phyloP scores from a whole-genome alignment of 768 basidiomycete species.

The Neoboletus brunneissimus region DNA sequence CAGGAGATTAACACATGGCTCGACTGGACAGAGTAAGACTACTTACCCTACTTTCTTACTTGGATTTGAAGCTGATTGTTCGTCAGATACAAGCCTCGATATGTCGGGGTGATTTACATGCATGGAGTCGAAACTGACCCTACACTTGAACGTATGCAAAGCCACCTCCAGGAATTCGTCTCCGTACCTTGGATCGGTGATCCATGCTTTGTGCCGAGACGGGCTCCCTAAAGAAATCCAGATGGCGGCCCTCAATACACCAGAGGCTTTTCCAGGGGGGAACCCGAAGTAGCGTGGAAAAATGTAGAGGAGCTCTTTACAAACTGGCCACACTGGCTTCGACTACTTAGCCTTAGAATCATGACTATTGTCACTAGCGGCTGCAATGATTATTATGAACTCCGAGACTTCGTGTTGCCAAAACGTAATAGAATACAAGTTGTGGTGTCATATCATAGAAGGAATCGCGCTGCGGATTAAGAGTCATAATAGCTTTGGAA shows the following conservation, averaged over 20 bases:
- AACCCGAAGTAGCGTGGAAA: slow-evolving; percentile 11
- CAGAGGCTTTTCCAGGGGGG: slow-evolving; percentile 5
- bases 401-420: not conserved
- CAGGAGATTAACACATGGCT: slow-evolving; percentile 7
- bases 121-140: slow-evolving; percentile 20
- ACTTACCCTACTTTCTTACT: not conserved
- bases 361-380: not conserved
- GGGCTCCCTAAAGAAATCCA: not conserved
- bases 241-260: slow-evolving; percentile 5
- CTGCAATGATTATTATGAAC: not conserved
- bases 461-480: not conserved
- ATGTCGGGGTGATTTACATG: slow-evolving; percentile 17
- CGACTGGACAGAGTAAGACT: not conserved
- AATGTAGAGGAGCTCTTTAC: slow-evolving; percentile 11
- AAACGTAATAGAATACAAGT: not conserved
- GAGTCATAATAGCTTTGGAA: not conserved
- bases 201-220: not conserved
- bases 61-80: not conserved
- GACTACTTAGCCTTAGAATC: not conserved
- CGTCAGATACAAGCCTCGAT: slow-evolving; percentile 3
- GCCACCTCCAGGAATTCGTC: slow-evolving; percentile 7
- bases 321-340: not conserved
- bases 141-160: not conserved
- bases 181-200: not conserved
- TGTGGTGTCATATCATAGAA: not conserved